phyloP scores from a whole-genome alignment of 1,139 yeast genomes.

The Pichia sp. region DNA sequence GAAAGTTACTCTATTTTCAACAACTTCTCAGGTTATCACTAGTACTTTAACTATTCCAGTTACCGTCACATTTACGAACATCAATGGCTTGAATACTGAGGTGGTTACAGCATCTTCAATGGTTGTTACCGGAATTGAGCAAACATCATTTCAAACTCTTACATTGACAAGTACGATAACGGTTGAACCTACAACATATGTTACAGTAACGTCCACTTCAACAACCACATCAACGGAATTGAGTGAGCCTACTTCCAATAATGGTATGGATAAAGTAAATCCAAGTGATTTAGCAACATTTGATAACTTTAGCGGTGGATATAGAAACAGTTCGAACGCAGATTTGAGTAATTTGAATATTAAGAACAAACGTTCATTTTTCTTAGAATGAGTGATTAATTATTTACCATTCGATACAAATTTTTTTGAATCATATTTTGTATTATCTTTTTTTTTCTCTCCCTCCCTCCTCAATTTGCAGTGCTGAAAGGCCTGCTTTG shows the following conservation, averaged over 20 bases:
- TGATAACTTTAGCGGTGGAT: not conserved
- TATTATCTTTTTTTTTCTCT: too few species aligned
- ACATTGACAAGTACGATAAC: conserved; percentile 9
- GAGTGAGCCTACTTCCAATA: not conserved
- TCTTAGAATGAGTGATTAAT: conserved; percentile 6
- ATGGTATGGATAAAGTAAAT: not conserved
- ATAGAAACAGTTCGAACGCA: conserved; percentile 7
- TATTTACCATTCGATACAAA: not conserved
- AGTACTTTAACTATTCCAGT: conserved; percentile 27
- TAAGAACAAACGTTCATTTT: conserved; percentile 4
- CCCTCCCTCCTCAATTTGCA: too few species aligned
- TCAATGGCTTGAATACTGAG: conserved; percentile 24
- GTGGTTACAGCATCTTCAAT: conserved; percentile 26
- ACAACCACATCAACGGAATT: conserved; percentile 3
- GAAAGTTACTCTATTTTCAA: conserved; percentile 11
- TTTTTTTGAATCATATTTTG: too few species aligned
- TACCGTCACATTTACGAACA: conserved; percentile 27
- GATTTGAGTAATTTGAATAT: not conserved
- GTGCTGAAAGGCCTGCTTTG: too few species aligned
- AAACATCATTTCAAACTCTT: conserved; percentile 15
- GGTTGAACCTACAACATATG: conserved; percentile 8
- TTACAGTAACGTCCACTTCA: conserved; percentile 8
- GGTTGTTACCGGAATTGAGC: conserved; percentile 22
- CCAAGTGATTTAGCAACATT: not conserved
- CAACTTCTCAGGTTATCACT: conserved; percentile 10